Evolutionary conservation across 441 rosid genomes (phyloP).

Genomic region (Omphalea diandra): DNA sequence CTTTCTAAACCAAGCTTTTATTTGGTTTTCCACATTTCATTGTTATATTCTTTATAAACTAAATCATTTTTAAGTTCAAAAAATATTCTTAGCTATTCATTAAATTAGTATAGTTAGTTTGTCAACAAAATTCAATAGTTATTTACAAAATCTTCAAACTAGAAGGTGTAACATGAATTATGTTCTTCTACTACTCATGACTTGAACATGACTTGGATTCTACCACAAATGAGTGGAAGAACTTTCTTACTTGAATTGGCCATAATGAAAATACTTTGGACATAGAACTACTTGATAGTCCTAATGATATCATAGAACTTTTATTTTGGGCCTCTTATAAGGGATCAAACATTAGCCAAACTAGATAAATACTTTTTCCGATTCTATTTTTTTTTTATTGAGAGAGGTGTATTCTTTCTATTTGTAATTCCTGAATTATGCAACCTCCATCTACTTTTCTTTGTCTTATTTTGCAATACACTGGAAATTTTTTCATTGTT

Average conservation of each 20-base stretch:
- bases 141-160: no score
- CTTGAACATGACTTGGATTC: constrained; percentile 16
- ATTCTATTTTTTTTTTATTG: no score
- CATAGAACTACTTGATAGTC: constrained; percentile 64
- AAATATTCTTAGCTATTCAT: no score
- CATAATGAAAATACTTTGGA: constrained; percentile 85
- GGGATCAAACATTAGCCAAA: constrained; percentile 96
- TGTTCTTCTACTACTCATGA: not conserved
- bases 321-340: constrained; percentile 99
- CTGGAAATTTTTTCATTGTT: not conserved
- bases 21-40: not conserved
- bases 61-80: no score
- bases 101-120: no score
- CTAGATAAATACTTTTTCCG: no score
- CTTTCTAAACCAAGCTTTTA: not conserved
- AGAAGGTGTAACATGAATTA: not conserved
- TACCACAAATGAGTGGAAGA: constrained; percentile 92
- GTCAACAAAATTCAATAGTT: no score
- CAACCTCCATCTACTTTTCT: not conserved
- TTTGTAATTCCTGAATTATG: constrained; percentile 1
- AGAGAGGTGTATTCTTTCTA: not conserved
- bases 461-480: not conserved
- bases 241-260: constrained; percentile 95
- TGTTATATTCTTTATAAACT: no score
- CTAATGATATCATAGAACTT: constrained; percentile 86